phyloP scores from a whole-genome alignment of 176 grass and related monocot genomes.

The Carex myosuroides region DNA sequence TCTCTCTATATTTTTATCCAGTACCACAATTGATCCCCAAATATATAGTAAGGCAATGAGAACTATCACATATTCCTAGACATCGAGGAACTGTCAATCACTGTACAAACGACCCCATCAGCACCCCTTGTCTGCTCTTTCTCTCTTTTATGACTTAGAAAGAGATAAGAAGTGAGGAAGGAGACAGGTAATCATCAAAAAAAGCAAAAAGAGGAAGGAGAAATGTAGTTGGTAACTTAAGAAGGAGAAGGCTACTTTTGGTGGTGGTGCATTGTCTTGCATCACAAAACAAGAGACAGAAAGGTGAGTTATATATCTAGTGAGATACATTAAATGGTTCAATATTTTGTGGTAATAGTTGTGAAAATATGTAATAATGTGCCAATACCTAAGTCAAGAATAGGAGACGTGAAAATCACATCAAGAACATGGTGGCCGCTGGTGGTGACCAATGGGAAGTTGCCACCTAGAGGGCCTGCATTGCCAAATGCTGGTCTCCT shows the following conservation, averaged over 20 bases:
- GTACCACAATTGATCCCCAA: too few relatives aligned
- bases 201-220: not conserved
- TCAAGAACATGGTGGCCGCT: conserved; percentile 74
- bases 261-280: conserved; percentile 2
- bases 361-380: not conserved
- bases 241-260: not conserved
- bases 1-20: too few relatives aligned
- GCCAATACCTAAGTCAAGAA: conserved; percentile 54
- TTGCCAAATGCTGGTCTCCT: conserved; percentile 68
- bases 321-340: not conserved
- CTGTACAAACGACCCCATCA: not conserved
- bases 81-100: not conserved
- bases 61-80: not conserved
- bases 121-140: not conserved
- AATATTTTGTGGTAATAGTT: not conserved
- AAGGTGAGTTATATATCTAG: not conserved
- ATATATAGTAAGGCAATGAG: not conserved
- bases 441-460: conserved; percentile 72
- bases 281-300: not conserved
- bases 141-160: not conserved
- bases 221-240: not conserved
- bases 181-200: not conserved
- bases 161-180: not conserved
- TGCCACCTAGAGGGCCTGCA: conserved; percentile 56
- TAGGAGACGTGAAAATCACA: conserved; percentile 83